Evolutionary conservation across 2,329 filamentous ascomycete species (phyloP), one percentile per base, ranked within the genome.

Genomic region (Trichoderma afroharzianum): DNA sequence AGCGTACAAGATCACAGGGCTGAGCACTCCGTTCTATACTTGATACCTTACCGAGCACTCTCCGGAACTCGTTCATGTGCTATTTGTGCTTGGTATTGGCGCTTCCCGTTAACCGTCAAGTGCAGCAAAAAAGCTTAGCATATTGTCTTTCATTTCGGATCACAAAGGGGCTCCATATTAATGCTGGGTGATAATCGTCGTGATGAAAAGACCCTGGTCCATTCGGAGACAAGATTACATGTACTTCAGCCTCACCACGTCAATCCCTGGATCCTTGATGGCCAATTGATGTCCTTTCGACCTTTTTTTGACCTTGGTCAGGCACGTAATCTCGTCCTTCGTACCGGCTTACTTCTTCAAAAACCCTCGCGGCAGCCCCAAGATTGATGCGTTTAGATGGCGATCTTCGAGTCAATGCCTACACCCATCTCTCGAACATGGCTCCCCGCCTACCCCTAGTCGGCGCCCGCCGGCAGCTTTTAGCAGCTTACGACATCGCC

Each of bases 391-490:
- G 53, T 24, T 47, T 14, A 62, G 43, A 53, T 61, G 57, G 57
- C 66, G 28, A 69, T 59, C 55, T 11, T 36, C 21, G 32, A 18
- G 36, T 50, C 32, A 14, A 68, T 68, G 30, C 39, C 28, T 61
- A 24, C 55, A 36, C 47, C 53, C 53, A 47, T 39, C 50, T 59
- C 32, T 32, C 24, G 11, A 61, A 61, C 33, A 58, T 50, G 61
- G 26, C 24, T 63, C 30, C 30, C 24, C 21, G 21, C 24, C 50
- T 43, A 14, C 15, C 33, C 43, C 18, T n/a, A 26, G 55, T 21
- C 63, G 36, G 66, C 53, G 66, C 66, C 66, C 66, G 66, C 57
- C 59, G 15, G 63, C 32, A 58, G 33, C 33, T n/a, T 59, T 59
- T 26, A 59, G 28, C 55, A 59, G 53, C 64, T 68, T 68, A 68